Conservation (phyloP, 192 early-diverging fungal genomes). For the Backusella circina region DNA sequence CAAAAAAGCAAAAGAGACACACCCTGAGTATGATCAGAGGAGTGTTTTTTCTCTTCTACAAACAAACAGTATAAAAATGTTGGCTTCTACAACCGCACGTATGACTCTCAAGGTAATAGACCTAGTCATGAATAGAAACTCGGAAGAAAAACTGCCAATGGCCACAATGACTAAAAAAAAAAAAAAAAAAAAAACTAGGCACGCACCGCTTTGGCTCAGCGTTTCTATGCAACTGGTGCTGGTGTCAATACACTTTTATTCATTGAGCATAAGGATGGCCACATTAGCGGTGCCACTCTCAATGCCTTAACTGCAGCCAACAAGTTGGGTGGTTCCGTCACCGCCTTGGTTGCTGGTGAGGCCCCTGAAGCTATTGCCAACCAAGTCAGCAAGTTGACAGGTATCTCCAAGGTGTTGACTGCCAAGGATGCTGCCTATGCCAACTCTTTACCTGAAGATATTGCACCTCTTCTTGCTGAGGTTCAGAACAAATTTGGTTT, state of each 20-base stretch:
- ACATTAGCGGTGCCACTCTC: conserved; percentile 66
- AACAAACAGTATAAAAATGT: conserved; percentile 3
- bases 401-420: conserved; percentile 77
- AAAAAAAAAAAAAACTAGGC: conserved; percentile 3
- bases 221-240: conserved; percentile 46
- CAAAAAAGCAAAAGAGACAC: not conserved
- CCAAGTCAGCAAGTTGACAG: conserved; percentile 55
- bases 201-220: conserved; percentile 6
- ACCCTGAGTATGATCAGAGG: not conserved
- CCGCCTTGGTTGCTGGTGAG: conserved; percentile 85
- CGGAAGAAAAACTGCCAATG: not conserved
- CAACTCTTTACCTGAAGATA: conserved; percentile 77
- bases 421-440: conserved; percentile 78
- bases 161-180: not conserved
- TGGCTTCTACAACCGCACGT: conserved; percentile 9
- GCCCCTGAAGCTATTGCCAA: conserved; percentile 64
- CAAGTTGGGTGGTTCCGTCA: conserved; percentile 74
- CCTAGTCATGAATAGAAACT: not conserved
- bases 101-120: conserved; percentile 7
- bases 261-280: conserved; percentile 84
- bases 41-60: not conserved
- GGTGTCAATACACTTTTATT: conserved; percentile 75
- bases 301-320: conserved; percentile 87
- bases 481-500: conserved; percentile 66
- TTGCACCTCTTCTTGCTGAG: conserved; percentile 71